These are phyloP conservation scores for Diaporthe sp. DNA, from an alignment of 2,329 filamentous ascomycete genomes.

Conservation along the genomic window DNA sequence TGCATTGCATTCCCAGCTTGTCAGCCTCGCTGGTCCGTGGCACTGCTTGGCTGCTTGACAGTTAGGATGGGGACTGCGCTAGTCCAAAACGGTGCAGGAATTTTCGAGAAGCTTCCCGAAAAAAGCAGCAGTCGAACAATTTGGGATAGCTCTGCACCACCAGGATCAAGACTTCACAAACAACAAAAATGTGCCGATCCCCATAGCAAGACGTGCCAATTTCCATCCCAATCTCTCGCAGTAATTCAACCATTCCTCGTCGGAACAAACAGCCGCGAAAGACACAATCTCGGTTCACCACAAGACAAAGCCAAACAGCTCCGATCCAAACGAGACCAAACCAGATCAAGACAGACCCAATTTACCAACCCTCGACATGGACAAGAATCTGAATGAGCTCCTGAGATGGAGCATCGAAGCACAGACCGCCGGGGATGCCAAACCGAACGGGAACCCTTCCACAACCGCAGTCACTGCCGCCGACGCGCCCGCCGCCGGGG, in stretches of 20 bases:
- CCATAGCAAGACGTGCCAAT: neutral
- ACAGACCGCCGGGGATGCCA: slow-evolving; percentile 36
- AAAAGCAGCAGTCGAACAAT: slow-evolving; percentile 36
- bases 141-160: slow-evolving; percentile 5
- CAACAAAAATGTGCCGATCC: slow-evolving; percentile 17
- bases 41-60: neutral
- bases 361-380: slow-evolving; percentile 40
- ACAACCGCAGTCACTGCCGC: slow-evolving; percentile 55
- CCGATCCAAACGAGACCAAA: slow-evolving; percentile 12
- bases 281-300: slow-evolving; percentile 18
- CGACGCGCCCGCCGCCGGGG: slow-evolving; percentile 5
- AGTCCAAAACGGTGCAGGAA: slow-evolving; percentile 44
- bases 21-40: neutral
- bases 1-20: neutral
- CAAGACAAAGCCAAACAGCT: neutral
- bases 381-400: slow-evolving; percentile 48
- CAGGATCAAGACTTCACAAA: neutral
- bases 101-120: slow-evolving; percentile 49
- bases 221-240: neutral
- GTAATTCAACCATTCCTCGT: slow-evolving; percentile 4
- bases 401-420: slow-evolving; percentile 51
- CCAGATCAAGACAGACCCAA: slow-evolving; percentile 23
- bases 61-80: slow-evolving; percentile 36
- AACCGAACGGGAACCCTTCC: slow-evolving; percentile 37
- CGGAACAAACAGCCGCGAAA: neutral